These are phyloP conservation scores for Botrytis porri DNA, from an alignment of 2,329 filamentous ascomycete genomes.

Conservation along the genomic window DNA sequence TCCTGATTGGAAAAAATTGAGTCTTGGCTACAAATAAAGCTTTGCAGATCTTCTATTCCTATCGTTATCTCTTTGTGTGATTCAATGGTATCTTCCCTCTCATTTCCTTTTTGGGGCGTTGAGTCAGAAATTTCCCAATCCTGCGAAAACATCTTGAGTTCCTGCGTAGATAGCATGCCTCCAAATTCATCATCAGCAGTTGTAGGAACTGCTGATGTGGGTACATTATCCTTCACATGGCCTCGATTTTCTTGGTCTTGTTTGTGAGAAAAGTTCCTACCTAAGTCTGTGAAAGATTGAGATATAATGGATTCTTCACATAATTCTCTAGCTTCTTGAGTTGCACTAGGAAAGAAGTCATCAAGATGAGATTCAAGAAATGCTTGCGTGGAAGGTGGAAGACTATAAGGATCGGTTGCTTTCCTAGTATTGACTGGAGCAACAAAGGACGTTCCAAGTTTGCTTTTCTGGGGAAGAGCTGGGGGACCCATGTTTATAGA, in stretches of 20 bases:
- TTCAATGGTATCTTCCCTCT: not conserved
- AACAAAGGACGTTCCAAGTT: slow-evolving; percentile 5
- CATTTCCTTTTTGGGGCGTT: not conserved
- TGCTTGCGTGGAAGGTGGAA: slow-evolving; percentile 48
- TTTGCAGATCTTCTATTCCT: not conserved
- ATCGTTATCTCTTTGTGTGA: not conserved
- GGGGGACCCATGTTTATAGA: slow-evolving; percentile 31
- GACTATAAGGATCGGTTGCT: not conserved
- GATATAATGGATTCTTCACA: slow-evolving; percentile 39
- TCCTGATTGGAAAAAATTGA: not conserved
- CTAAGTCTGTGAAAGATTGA: not conserved
- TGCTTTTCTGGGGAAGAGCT: slow-evolving; percentile 17
- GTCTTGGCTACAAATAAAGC: not conserved
- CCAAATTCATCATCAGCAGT: slow-evolving; percentile 20
- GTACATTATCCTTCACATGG: not conserved
- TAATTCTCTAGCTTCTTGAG: slow-evolving; percentile 54
- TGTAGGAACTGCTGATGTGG: too few relatives aligned
- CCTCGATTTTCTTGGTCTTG: not conserved
- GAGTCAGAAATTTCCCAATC: slow-evolving; percentile 41
- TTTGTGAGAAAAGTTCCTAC: not conserved
- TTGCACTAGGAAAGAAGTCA: slow-evolving; percentile 55
- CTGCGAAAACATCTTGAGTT: slow-evolving; percentile 49
- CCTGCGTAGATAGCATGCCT: slow-evolving; percentile 42
- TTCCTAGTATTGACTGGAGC: not conserved
- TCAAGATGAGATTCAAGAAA: slow-evolving; percentile 51